Conservation (phyloP, 2,329 filamentous ascomycete genomes). For the Colletotrichum sp. region DNA sequence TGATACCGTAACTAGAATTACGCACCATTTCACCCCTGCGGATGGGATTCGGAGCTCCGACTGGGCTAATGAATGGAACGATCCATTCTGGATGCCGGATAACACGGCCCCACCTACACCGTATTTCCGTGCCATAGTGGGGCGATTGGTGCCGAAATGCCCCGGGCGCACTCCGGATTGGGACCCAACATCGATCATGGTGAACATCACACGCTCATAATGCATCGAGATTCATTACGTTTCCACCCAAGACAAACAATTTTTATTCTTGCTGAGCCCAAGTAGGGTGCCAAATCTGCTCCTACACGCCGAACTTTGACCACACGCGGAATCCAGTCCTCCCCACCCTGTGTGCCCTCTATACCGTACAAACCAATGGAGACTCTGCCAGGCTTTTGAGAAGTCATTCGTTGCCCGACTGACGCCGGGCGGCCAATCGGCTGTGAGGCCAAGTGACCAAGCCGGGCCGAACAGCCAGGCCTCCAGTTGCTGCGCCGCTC, state of each 20-base stretch:
- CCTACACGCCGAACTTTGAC: too few species aligned
- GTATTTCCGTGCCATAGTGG: not conserved
- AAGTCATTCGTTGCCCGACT: not conserved
- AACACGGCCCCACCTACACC: not conserved
- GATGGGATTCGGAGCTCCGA: not conserved
- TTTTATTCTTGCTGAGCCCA: not conserved
- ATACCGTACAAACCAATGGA: not conserved
- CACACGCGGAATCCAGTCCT: fast-evolving
- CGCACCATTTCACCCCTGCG: not conserved
- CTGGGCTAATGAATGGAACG: not conserved
- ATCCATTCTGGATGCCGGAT: not conserved
- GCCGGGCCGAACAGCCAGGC: not conserved
- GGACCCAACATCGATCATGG: not conserved
- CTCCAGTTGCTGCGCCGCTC: not conserved
- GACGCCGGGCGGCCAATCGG: not conserved
- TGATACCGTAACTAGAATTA: not conserved
- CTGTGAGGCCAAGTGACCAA: not conserved
- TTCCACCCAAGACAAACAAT: not conserved
- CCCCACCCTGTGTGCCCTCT: not conserved
- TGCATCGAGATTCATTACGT: not conserved
- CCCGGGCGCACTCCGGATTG: not conserved
- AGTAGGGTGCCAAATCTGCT: not conserved
- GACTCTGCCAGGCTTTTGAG: not conserved
- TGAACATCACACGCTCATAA: not conserved
- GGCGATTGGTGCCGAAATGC: not conserved